Evolutionary conservation across 345 rosid genomes (phyloP).

Genomic region (Boechera retrofracta): DNA sequence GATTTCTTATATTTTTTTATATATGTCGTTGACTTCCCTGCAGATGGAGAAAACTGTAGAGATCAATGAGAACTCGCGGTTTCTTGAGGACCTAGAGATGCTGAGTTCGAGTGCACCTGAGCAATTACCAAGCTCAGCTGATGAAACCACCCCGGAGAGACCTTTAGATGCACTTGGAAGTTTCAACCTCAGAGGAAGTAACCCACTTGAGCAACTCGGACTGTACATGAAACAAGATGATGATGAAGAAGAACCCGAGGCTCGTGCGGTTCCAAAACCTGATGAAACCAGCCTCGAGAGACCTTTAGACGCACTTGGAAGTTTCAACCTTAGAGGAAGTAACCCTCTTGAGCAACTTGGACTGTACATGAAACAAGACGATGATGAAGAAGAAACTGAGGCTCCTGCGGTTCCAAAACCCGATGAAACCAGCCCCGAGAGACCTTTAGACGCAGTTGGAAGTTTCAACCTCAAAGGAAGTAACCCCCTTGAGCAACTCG

Average conservation of each 20-base stretch:
- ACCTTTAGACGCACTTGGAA: conserved; percentile 56
- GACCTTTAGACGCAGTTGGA: conserved; percentile 58
- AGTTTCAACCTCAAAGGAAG: conserved; percentile 75
- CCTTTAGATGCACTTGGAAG: conserved; percentile 59
- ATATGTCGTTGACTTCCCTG: conserved; percentile 28
- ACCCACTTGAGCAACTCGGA: conserved; percentile 88
- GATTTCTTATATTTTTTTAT: neutral
- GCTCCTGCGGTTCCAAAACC: conserved; percentile 31
- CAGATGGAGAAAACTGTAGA: conserved; percentile 99
- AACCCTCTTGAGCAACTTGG: conserved; percentile 90
- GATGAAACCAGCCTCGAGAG: conserved; percentile 67
- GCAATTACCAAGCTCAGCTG: conserved; percentile 64
- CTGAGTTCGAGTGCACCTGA: conserved; percentile 70
- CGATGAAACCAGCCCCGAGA: conserved; percentile 71
- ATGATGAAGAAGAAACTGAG: conserved; percentile 66
- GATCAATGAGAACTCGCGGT: conserved; percentile 83
- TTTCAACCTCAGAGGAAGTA: conserved; percentile 72
- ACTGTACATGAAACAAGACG: conserved; percentile 75
- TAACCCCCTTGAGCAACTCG: conserved; percentile 92
- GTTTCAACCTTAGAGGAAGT: conserved; percentile 67
- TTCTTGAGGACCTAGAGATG: conserved; percentile 92
- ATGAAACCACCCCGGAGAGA: conserved; percentile 66
- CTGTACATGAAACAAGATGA: conserved; percentile 83
- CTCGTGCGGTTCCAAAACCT: conserved; percentile 19
- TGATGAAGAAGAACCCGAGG: conserved; percentile 66